Base-by-base conservation (phyloP, 768 basidiomycete genomes). In the Suillus ampliporus region DNA sequence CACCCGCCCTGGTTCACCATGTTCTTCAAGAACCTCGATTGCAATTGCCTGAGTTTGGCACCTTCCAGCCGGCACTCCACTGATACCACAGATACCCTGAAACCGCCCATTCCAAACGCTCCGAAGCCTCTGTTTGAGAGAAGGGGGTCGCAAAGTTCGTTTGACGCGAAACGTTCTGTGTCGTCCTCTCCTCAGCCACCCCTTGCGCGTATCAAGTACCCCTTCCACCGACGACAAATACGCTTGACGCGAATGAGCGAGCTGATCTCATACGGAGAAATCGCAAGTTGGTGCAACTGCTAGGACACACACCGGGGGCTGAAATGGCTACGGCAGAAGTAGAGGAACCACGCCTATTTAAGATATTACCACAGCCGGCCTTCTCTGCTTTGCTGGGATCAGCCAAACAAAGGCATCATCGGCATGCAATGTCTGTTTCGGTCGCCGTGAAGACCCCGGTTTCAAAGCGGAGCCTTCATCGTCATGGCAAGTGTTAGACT, bases 281-380 rank as follows among this genome's bases (percentile, higher is more conserved):
- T 57, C 87, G 89, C 68, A 95, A 95, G 74, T 83, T 94, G 53
- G 82, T 89, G n/a, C 88, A 89, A 65, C 77, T 94, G n/a, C 88
- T 94, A 60, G 92, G 92, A 46, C 82, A 86, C 73, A 85, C 82
- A 4, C 90, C 89, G 4, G 81, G 78, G 6, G 77, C 80, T 5
- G 83, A 83, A 11, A 76, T 73, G 7, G 65, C 73, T 1, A 14
- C 47, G 1, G 34, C 74, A 66, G 61, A 74, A 14, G 5, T 21
- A 4, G 65, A 81, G 70, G 69, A 76, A 72, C 54, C 52, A 6
- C 68, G 68, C 11, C 4, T 21, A 26, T 58, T 56, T 8, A 77
- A 65, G 35, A 77, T 65, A 41, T 60, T 64, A 34, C 69, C 70
- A 23, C 56, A 74, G 14, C 67, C 70, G 21, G 63, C 74, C 31